A percentile compares a stretch with the other conserved stretches of the same genome.
These are phyloP conservation scores for Dactylellina haptotyla DNA, from an alignment of 2,329 filamentous ascomycete genomes.

Conservation along the genomic window DNA sequence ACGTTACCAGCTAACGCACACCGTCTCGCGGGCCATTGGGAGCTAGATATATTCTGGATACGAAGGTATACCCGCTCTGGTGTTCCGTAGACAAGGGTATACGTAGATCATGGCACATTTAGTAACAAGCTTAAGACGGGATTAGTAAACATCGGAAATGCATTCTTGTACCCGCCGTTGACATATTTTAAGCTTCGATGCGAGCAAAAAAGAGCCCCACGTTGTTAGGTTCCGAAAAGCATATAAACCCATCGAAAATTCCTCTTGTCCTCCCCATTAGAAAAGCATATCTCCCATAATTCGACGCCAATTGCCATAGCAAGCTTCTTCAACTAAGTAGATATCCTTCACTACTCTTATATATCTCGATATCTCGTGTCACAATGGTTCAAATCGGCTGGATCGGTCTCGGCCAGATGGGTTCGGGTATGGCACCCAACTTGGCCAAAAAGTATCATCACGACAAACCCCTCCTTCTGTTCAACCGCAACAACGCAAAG, in stretches of 20 bases:
- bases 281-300: background rate
- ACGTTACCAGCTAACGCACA: too few species aligned
- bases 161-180: background rate
- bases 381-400: slow-evolving; percentile 70
- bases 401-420: slow-evolving; percentile 90
- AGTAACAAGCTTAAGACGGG: background rate
- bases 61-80: background rate
- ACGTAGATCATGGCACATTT: background rate
- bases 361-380: background rate
- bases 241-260: slow-evolving; percentile 20
- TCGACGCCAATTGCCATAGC: background rate
- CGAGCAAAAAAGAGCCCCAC: too few species aligned
- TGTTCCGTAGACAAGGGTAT: background rate
- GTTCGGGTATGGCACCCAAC: slow-evolving; percentile 82
- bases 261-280: background rate
- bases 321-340: background rate
- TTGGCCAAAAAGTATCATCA: slow-evolving; percentile 80
- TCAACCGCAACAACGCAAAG: slow-evolving; percentile 78
- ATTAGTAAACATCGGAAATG: slow-evolving; percentile 23
- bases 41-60: background rate
- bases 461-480: slow-evolving; percentile 76
- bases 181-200: too few species aligned
- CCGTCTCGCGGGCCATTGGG: too few species aligned
- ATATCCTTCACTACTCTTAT: background rate
- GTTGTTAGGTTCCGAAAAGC: background rate